Percentiles rank a stretch among this genome's conserved stretches.
phyloP scores from a whole-genome alignment of 2,329 filamentous ascomycete species.

The Achaetomium macrosporum region DNA sequence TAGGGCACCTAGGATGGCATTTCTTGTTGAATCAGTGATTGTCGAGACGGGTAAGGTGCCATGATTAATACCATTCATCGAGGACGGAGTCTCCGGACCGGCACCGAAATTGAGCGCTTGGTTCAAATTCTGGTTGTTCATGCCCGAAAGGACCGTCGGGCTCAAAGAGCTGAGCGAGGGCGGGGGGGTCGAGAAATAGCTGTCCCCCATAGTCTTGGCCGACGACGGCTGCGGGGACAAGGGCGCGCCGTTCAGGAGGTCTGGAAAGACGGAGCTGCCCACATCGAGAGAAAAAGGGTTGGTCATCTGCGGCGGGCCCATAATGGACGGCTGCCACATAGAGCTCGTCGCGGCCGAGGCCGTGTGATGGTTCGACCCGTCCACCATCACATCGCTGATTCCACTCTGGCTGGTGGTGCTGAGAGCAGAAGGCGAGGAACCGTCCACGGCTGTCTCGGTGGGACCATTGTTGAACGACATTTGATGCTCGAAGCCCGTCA shows the following conservation, averaged over 20 bases:
- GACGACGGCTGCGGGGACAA: slow-evolving; percentile 71
- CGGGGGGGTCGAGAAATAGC: slow-evolving; percentile 73
- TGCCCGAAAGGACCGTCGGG: slow-evolving; percentile 63
- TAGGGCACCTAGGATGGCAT: slow-evolving; percentile 54
- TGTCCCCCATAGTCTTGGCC: slow-evolving; percentile 65
- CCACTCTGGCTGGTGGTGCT: slow-evolving; percentile 90
- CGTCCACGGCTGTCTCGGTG: slow-evolving; percentile 79
- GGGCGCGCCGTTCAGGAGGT: slow-evolving; percentile 65
- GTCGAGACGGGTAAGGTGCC: slow-evolving; percentile 55
- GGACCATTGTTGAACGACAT: slow-evolving; percentile 58
- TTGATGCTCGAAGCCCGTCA: slow-evolving; percentile 71
- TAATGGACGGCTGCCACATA: slow-evolving; percentile 65
- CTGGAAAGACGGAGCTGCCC: slow-evolving; percentile 67
- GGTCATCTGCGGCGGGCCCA: slow-evolving; percentile 61
- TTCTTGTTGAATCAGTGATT: slow-evolving; percentile 60
- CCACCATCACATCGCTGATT: slow-evolving; percentile 85
- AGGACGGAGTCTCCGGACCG: slow-evolving; percentile 68
- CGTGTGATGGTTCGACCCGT: slow-evolving; percentile 67
- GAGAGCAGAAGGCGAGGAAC: slow-evolving; percentile 91
- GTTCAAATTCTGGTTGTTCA: slow-evolving; percentile 56
- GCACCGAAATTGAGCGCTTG: slow-evolving; percentile 58
- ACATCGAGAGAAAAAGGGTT: slow-evolving; percentile 71
- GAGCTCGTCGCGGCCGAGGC: slow-evolving; percentile 47
- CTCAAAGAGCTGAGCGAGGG: slow-evolving; percentile 68
- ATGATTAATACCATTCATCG: slow-evolving; percentile 56